Conservation (phyloP, 148 eudicot genomes). For the Camellia japonica region DNA sequence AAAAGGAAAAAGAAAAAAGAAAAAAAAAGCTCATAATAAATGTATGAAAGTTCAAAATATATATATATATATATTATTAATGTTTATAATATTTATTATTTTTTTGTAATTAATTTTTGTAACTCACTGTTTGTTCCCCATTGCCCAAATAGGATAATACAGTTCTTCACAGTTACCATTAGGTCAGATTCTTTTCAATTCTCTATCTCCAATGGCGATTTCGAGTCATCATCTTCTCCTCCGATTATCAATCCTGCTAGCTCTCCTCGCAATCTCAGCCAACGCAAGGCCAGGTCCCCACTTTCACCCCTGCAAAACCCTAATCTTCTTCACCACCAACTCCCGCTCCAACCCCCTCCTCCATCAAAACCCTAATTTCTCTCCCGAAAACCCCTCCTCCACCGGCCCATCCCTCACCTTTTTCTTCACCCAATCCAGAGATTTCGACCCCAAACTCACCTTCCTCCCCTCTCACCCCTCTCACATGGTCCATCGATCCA, state of each 20-base stretch:
- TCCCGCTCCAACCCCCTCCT: slow-evolving; percentile 25
- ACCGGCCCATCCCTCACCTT: slow-evolving; percentile 30
- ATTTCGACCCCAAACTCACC: slow-evolving; percentile 24
- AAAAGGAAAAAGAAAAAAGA: too few relatives aligned
- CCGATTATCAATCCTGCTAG: slow-evolving; percentile 23
- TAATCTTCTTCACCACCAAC: slow-evolving; percentile 44
- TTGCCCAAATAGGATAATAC: too few relatives aligned
- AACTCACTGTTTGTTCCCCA: too few relatives aligned
- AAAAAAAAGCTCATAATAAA: too few relatives aligned
- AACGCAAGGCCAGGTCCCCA: slow-evolving; percentile 45
- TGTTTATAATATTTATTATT: too few relatives aligned
- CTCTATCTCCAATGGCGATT: slow-evolving; percentile 34
- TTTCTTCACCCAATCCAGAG: slow-evolving; percentile 37
- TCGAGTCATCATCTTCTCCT: slow-evolving; percentile 22
- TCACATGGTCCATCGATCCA: slow-evolving; percentile 16
- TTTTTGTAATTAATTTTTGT: too few relatives aligned
- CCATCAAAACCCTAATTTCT: background rate
- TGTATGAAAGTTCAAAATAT: too few relatives aligned
- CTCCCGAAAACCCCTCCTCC: slow-evolving; percentile 23
- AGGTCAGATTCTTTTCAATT: background rate
- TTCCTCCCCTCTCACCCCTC: slow-evolving; percentile 10
- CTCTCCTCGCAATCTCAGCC: slow-evolving; percentile 27
- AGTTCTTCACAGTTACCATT: background rate
- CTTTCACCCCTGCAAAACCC: slow-evolving; percentile 37
- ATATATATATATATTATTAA: too few relatives aligned